These are phyloP conservation scores for Drechslera avenae DNA, from an alignment of 2,329 filamentous ascomycete species.

Conservation along the genomic window DNA sequence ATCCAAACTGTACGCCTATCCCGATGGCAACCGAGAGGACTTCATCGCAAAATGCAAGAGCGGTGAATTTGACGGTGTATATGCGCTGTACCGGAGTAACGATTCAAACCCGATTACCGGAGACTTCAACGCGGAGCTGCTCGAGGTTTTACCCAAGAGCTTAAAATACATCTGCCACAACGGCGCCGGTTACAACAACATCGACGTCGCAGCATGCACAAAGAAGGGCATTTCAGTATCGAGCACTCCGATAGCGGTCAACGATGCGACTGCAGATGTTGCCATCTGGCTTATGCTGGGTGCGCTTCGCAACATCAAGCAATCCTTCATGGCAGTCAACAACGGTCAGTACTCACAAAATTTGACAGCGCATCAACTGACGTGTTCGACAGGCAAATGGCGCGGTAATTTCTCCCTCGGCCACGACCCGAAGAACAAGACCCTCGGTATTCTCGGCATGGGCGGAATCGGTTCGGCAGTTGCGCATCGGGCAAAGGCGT, in stretches of 20 bases:
- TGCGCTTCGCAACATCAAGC: slow-evolving; percentile 57
- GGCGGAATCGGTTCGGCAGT: slow-evolving; percentile 63
- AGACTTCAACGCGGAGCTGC: slow-evolving; percentile 54
- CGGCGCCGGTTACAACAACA: slow-evolving; percentile 65
- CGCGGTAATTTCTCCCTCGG: slow-evolving; percentile 56
- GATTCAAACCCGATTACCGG: slow-evolving; percentile 58
- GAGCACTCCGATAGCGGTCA: slow-evolving; percentile 55
- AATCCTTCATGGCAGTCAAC: slow-evolving; percentile 54
- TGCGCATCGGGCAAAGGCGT: slow-evolving; percentile 55
- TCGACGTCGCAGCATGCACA: slow-evolving; percentile 61
- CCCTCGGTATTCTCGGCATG: slow-evolving; percentile 64
- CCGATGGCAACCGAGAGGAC: slow-evolving; percentile 58
- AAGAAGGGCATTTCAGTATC: slow-evolving; percentile 53
- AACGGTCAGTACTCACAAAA: slow-evolving; percentile 37
- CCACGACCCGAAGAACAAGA: slow-evolving; percentile 59
- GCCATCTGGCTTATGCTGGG: slow-evolving; percentile 59
- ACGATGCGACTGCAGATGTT: slow-evolving; percentile 58
- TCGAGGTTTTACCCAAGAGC: slow-evolving; percentile 49
- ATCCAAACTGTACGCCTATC: slow-evolving; percentile 57
- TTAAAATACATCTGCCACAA: slow-evolving; percentile 55
- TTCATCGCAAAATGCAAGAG: slow-evolving; percentile 61
- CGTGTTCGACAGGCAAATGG: slow-evolving; percentile 44
- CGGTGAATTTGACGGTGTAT: slow-evolving; percentile 61
- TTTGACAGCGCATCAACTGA: slow-evolving; percentile 15
- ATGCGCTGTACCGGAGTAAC: slow-evolving; percentile 65